Conservation (phyloP, 768 basidiomycete species). For the Lepiota venenata region DNA sequence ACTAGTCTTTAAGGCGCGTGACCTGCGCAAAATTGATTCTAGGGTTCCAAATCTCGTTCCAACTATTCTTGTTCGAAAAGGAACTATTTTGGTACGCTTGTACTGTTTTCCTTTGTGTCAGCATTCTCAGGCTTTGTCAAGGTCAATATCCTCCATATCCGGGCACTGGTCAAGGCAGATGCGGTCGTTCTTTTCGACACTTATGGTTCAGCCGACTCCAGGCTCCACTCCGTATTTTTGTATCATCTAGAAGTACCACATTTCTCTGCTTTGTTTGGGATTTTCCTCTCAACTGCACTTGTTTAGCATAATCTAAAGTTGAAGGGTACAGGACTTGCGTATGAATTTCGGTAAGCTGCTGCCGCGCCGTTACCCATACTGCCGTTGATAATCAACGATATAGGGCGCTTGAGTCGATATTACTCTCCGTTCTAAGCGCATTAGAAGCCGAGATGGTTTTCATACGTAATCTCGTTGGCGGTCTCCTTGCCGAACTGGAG, state of each 20-base stretch:
- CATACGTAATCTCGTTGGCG: slow-evolving; percentile 86
- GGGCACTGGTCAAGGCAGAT: slow-evolving; percentile 92
- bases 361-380: not conserved
- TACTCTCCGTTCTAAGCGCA: slow-evolving; percentile 88
- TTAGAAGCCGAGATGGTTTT: slow-evolving; percentile 97
- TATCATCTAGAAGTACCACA: slow-evolving; percentile 76
- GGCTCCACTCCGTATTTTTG: slow-evolving; percentile 82
- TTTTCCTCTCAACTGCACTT: slow-evolving; percentile 6
- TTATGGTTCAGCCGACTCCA: slow-evolving; percentile 82
- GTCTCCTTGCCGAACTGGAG: slow-evolving; percentile 88
- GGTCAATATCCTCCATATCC: slow-evolving; percentile 93
- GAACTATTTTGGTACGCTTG: slow-evolving; percentile 75
- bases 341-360: slow-evolving; percentile 74
- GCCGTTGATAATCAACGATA: not conserved
- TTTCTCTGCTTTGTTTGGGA: not conserved
- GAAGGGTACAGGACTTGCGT: slow-evolving; percentile 67
- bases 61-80: slow-evolving; percentile 85
- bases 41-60: slow-evolving; percentile 92
- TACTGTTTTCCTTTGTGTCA: not conserved
- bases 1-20: slow-evolving; percentile 66
- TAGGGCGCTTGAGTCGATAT: slow-evolving; percentile 90
- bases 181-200: slow-evolving; percentile 90
- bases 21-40: slow-evolving; percentile 95
- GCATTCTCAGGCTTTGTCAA: slow-evolving; percentile 25
- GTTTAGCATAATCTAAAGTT: slow-evolving; percentile 78